These are phyloP conservation scores for Gymnopus androsaceus DNA, from an alignment of 1,284 basidiomycete species.

Conservation along the genomic window DNA sequence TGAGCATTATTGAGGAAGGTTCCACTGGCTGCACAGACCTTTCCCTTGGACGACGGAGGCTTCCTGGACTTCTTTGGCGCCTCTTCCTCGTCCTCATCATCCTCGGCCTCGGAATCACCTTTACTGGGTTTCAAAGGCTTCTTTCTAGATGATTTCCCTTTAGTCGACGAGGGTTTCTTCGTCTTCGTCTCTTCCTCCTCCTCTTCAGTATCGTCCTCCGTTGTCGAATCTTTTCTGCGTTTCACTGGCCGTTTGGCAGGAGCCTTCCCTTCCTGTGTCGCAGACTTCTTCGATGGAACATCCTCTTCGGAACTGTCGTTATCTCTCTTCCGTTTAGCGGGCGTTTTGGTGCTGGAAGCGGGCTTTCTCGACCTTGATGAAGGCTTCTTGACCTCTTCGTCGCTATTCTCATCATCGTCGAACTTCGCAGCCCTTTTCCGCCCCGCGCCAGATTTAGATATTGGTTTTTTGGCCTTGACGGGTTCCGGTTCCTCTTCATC, in stretches of 20 bases:
- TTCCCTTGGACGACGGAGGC: background rate
- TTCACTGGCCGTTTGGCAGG: slow-evolving; percentile 2
- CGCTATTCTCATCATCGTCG: slow-evolving; percentile 13
- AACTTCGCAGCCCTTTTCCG: background rate
- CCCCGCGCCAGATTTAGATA: background rate
- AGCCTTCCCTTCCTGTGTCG: background rate
- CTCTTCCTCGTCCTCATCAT: slow-evolving; percentile 3
- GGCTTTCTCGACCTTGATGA: background rate
- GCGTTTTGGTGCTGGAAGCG: background rate
- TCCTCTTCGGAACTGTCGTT: slow-evolving; percentile 12
- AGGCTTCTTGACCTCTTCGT: background rate
- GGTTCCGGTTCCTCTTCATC: slow-evolving; percentile 11
- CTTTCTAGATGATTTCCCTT: background rate
- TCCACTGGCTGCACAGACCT: background rate
- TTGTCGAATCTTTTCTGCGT: background rate
- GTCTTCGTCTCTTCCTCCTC: background rate
- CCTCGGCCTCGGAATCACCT: slow-evolving; percentile 3
- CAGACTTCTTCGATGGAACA: background rate
- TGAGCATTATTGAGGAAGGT: no score
- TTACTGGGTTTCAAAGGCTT: background rate
- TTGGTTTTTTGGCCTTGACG: background rate
- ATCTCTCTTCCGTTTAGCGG: slow-evolving; percentile 16
- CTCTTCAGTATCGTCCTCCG: background rate
- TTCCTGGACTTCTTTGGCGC: background rate
- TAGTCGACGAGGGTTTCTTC: slow-evolving; percentile 2